These are phyloP conservation scores for Poa pratensis DNA, from an alignment of 176 grass and related monocot genomes.

Conservation along the genomic window DNA sequence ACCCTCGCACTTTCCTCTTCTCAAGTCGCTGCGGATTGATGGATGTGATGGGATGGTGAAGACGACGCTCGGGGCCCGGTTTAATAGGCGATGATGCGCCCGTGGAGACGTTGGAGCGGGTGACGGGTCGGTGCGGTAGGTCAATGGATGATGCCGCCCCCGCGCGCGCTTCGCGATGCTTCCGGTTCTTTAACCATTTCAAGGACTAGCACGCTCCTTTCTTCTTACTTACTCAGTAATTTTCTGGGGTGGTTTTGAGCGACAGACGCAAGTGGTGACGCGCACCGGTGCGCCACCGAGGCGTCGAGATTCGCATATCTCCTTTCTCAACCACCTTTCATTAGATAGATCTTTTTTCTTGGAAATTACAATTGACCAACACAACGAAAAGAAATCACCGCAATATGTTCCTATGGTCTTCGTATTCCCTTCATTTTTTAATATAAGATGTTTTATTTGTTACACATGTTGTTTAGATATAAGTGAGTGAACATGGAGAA, in stretches of 20 bases:
- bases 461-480: too few relatives aligned
- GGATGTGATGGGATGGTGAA: neutral
- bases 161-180: conserved; percentile 16
- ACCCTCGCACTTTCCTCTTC: neutral
- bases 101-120: too few relatives aligned
- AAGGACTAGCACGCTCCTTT: neutral
- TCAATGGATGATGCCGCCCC: neutral
- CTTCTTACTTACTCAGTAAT: too few relatives aligned
- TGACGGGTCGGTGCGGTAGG: neutral
- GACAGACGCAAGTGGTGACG: conserved; percentile 8
- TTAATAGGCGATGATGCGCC: conserved; percentile 37
- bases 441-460: too few relatives aligned
- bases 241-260: neutral
- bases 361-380: too few relatives aligned
- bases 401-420: too few relatives aligned
- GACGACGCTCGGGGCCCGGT: neutral
- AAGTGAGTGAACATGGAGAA: too few relatives aligned
- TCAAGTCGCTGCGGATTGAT: neutral
- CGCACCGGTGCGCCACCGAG: neutral
- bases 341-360: neutral
- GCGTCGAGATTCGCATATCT: neutral
- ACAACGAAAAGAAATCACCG: too few relatives aligned
- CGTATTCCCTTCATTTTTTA: too few relatives aligned
- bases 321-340: neutral
- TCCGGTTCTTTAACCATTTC: conserved; percentile 1